Base-by-base conservation (phyloP, 352 stramenopile species). In the Phytophthora pseudosyringae region DNA sequence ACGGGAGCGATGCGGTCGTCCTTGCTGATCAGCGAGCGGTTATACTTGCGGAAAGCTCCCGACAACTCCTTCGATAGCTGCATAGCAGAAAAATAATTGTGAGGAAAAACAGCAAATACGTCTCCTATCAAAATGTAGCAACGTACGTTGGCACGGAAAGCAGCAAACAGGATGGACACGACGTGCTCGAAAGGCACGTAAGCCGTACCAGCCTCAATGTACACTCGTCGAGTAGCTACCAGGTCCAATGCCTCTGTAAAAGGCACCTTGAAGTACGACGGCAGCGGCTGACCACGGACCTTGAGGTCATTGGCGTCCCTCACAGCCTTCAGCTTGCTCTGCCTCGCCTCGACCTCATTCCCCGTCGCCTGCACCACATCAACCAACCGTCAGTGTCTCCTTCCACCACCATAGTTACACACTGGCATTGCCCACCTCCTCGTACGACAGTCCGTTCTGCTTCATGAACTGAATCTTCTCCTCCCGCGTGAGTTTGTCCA, bases 191-290 rank as follows among this genome's bases (percentile, higher is more conserved):
- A 90, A 0, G 97, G 97, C 51, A 99, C 97, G 60, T 98, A 99
- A 2, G 97, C 98, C 15, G 95, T 86, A 57, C 98, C 98, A 1
- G 70, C 80, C 50, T 98, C 83, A 11, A 99, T 71, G 56, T 98
- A 98, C 35, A 99, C 97, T 74, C 95, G 82, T 33, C 98, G 86
- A 29, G 71, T 83, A 6, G 79, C 81, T 40, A 95, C 77, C 36
- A 99, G 73, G 56, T 99, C 93, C 32, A 98, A 70, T 0, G 97
- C 98, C 62, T 99, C 87, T 7, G 89, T 96, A 77, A 99, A 99
- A 13, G 97, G 97, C 43, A 99, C 96, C 46, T 96, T 95, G 72
- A 98, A 99, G 78, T 98, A 98, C 4, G 83, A 65, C 0, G 83
- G 76, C 11, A 94, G 69, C 1, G 86, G 73, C 25, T 77, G 71